These are phyloP conservation scores for Nemania diffusa DNA, from an alignment of 2,329 filamentous ascomycete species.

Conservation along the genomic window DNA sequence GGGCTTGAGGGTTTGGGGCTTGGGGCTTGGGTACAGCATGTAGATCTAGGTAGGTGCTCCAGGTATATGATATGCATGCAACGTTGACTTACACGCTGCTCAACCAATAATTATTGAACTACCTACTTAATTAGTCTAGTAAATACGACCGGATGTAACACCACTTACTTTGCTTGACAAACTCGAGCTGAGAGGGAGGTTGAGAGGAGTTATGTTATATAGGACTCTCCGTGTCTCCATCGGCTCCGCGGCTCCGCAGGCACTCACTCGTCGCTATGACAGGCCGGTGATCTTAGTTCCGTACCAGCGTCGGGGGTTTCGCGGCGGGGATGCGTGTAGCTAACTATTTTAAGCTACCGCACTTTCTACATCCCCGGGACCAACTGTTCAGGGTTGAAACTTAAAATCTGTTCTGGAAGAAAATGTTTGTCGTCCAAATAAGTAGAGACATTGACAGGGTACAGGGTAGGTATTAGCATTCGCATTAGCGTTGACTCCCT, in stretches of 20 bases:
- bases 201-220: background rate
- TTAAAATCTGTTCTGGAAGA: background rate
- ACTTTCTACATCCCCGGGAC: conserved; percentile 1
- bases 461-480: background rate
- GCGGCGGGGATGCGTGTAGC: conserved; percentile 4
- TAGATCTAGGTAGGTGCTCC: background rate
- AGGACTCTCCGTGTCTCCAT: background rate
- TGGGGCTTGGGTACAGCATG: background rate
- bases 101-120: background rate
- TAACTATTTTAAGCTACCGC: background rate
- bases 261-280: background rate
- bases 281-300: conserved; percentile 11
- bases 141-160: conserved; percentile 4
- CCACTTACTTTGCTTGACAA: conserved; percentile 21
- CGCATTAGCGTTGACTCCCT: background rate
- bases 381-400: background rate
- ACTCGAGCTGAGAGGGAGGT: background rate
- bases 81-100: conserved; percentile 24
- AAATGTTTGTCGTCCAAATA: background rate
- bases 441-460: background rate
- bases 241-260: conserved; percentile 6
- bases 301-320: conserved; percentile 12
- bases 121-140: background rate
- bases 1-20: background rate
- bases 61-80: conserved; percentile 14